phyloP scores from a whole-genome alignment of 2,329 filamentous ascomycete species.

The Calonectria leucothoes region DNA sequence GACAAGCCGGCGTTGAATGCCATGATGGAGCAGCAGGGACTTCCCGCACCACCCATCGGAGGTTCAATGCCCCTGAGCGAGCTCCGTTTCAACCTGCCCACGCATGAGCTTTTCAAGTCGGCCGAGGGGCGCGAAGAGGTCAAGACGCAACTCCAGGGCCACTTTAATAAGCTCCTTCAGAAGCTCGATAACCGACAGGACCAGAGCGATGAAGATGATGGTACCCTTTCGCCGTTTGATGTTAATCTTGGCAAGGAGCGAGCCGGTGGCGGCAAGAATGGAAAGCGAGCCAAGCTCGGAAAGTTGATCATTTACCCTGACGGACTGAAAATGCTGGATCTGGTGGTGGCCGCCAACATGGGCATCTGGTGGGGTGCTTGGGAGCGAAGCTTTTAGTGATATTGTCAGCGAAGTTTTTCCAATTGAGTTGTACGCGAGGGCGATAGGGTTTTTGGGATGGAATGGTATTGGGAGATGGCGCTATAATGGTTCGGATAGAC shows the following conservation, averaged over 20 bases:
- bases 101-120: slow-evolving; percentile 58
- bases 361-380: slow-evolving; percentile 94
- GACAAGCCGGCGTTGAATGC: slow-evolving; percentile 55
- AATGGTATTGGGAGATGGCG: slow-evolving; percentile 23
- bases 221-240: slow-evolving; percentile 64
- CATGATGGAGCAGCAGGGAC: slow-evolving; percentile 51
- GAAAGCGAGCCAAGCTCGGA: slow-evolving; percentile 90
- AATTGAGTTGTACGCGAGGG: background rate
- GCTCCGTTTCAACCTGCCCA: slow-evolving; percentile 88
- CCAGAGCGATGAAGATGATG: slow-evolving; percentile 55
- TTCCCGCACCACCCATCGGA: slow-evolving; percentile 44
- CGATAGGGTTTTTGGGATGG: slow-evolving; percentile 21
- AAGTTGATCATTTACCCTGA: slow-evolving; percentile 92
- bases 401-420: background rate
- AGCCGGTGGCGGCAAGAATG: slow-evolving; percentile 87
- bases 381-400: slow-evolving; percentile 63
- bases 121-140: slow-evolving; percentile 47
- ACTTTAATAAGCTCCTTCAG: slow-evolving; percentile 57
- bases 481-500: slow-evolving; percentile 20
- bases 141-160: slow-evolving; percentile 52
- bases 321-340: slow-evolving; percentile 94
- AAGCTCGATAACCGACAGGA: slow-evolving; percentile 42
- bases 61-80: slow-evolving; percentile 71
- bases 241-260: slow-evolving; percentile 83
- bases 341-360: slow-evolving; percentile 91